phyloP scores from a whole-genome alignment of 164 flowering plant genomes.

The Chimonanthus praecox region DNA sequence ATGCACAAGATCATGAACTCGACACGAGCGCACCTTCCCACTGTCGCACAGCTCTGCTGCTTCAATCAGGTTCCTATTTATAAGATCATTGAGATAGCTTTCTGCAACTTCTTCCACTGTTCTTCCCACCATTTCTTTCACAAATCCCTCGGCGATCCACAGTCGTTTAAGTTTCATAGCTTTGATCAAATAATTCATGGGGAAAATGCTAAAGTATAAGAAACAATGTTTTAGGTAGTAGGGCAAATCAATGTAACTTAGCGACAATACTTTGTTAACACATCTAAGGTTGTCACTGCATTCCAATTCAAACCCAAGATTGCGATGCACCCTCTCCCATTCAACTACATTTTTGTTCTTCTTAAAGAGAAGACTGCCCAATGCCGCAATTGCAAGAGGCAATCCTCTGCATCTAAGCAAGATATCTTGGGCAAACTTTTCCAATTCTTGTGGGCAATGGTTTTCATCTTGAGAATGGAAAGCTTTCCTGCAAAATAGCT shows the following conservation, averaged over 20 bases:
- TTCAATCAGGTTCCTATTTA: constrained; percentile 38
- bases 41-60: constrained; percentile 30
- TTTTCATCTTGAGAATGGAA: background rate
- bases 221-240: constrained; percentile 39
- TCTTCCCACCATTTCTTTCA: constrained; percentile 25
- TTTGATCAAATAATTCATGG: constrained; percentile 34
- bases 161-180: constrained; percentile 29
- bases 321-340: constrained; percentile 28
- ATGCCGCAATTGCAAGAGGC: constrained; percentile 44
- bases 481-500: constrained; percentile 3
- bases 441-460: constrained; percentile 16
- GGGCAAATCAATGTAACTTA: constrained; percentile 46
- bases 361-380: constrained; percentile 39
- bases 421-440: constrained; percentile 29
- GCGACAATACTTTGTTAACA: constrained; percentile 31
- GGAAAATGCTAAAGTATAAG: constrained; percentile 39
- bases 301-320: constrained; percentile 34
- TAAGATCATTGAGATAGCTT: constrained; percentile 34
- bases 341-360: constrained; percentile 21
- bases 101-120: constrained; percentile 30
- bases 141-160: constrained; percentile 54
- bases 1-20: constrained; percentile 32
- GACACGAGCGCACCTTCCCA: constrained; percentile 29
- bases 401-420: constrained; percentile 43
- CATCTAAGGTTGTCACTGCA: constrained; percentile 13